A percentile compares a stretch with the other conserved stretches of the same genome.
Conservation (phyloP, 2,329 filamentous ascomycete species). For the Seiridium unicorne region DNA sequence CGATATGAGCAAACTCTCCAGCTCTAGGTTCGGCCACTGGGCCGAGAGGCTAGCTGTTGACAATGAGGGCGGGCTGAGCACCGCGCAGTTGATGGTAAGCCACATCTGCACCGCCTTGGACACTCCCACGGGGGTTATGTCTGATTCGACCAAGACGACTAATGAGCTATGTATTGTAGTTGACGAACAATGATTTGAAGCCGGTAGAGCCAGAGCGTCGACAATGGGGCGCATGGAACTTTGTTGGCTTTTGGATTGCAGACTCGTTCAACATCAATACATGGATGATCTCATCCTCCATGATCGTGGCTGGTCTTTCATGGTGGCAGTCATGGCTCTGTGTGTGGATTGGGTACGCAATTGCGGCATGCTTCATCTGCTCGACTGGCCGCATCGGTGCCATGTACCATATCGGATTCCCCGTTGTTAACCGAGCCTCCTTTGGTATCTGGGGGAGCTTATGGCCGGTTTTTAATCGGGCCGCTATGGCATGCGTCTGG, state of each 20-base stretch:
- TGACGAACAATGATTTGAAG: constrained; percentile 82
- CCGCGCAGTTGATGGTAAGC: constrained; percentile 73
- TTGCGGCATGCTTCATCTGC: constrained; percentile 74
- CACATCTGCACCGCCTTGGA: not conserved
- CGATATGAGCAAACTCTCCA: constrained; percentile 31
- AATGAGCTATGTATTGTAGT: constrained; percentile 34
- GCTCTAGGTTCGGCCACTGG: constrained; percentile 39
- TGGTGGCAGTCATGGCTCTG: constrained; percentile 95
- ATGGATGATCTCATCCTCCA: constrained; percentile 89
- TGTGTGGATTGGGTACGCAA: constrained; percentile 81
- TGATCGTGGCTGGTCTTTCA: constrained; percentile 74
- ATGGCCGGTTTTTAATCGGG: constrained; percentile 87
- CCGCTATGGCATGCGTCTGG: constrained; percentile 87
- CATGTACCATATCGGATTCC: constrained; percentile 85
- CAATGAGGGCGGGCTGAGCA: constrained; percentile 73
- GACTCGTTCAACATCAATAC: constrained; percentile 89
- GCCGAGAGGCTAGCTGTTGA: constrained; percentile 68
- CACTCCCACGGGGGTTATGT: not conserved
- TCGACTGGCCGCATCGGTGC: constrained; percentile 81
- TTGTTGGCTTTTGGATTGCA: constrained; percentile 83
- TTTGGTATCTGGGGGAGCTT: constrained; percentile 89
- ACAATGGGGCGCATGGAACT: constrained; percentile 86
- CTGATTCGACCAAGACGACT: not conserved
- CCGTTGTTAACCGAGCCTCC: constrained; percentile 72
- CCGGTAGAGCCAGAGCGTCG: constrained; percentile 76